Base-by-base conservation (phyloP, 345 rosid species). In the Gossypium longicalyx region DNA sequence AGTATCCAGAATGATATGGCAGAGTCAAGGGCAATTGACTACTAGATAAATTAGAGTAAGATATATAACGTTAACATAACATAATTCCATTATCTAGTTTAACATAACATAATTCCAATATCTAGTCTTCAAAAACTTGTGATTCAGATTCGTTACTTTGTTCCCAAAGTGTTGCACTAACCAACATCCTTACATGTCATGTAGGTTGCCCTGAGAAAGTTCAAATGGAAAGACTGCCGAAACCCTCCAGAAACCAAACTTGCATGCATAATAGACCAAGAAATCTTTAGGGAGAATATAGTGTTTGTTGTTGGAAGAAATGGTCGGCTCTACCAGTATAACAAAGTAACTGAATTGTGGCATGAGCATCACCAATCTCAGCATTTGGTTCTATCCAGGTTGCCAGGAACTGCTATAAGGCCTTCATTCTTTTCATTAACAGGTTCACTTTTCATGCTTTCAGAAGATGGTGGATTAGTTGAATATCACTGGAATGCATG, bases 391-490 rank as follows among this genome's bases (percentile, higher is more conserved):
- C 78, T 88, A 9, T 84, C 92, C 52, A 57, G 70, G 80, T 19
- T 64, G 44, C 88, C 89, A 2, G 92, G 92, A 77, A 82, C 89
- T 0, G 86, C 86, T 8, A 83, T 71, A 82, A 85, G 92, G 68
- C 70, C 88, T 58, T 73, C 86, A 29, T 70, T 70, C 1, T 56
- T 58, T 45, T 87, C 90, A 58, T 68, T 84, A 7, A 76, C 84
- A 63, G 93, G 93, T 78, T 90, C 93, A 9, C 86, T 90, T 48
- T 88, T 88, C 82, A 85, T 90, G 92, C 77, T 88, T 52, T 88
- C 91, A 2, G 75, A 77, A 76, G 88, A 85, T 41, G 87, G 91
- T 27, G 86, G 91, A 63, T 81, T 90, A 27, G 84, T 90, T 65
- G 91, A 90, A 78, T 88, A 90, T 65, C 83, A 87, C n/a, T 90